A percentile compares a stretch with the other conserved stretches of the same genome.
Conservation (phyloP, 75 land plant genomes). For the Picea glauca region DNA sequence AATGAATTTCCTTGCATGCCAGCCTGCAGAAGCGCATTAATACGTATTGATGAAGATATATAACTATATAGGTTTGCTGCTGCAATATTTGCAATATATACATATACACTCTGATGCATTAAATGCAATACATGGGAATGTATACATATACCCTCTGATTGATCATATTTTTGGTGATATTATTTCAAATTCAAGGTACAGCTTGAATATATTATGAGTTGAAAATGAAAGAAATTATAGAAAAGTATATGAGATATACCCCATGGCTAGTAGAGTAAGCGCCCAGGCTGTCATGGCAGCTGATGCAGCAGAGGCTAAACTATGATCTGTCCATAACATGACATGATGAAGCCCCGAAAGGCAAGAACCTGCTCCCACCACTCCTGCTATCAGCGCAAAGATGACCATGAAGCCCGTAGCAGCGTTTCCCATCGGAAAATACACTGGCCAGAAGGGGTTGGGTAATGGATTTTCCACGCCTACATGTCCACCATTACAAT, state of each 20-base stretch:
- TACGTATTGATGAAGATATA: too few species aligned
- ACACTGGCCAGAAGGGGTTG: slow-evolving; percentile 48
- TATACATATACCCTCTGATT: too few species aligned
- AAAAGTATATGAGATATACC: background rate
- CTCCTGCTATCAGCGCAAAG: slow-evolving; percentile 23
- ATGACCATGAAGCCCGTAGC: slow-evolving; percentile 24
- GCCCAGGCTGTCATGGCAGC: slow-evolving; percentile 28
- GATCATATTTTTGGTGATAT: too few species aligned
- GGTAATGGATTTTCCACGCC: slow-evolving; percentile 44
- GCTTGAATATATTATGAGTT: too few species aligned
- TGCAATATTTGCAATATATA: too few species aligned
- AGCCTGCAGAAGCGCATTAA: slow-evolving; percentile 33
- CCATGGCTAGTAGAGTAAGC: slow-evolving; percentile 31
- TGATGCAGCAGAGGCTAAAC: slow-evolving; percentile 23
- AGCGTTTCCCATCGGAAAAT: slow-evolving; percentile 47
- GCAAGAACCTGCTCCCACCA: slow-evolving; percentile 26
- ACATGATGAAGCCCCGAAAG: slow-evolving; percentile 25
- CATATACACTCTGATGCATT: background rate
- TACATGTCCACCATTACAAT: slow-evolving; percentile 3
- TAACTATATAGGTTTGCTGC: too few species aligned
- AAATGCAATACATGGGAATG: background rate
- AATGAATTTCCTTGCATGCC: slow-evolving; percentile 74
- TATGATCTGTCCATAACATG: slow-evolving; percentile 26
- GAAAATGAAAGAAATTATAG: too few species aligned
- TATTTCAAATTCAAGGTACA: too few species aligned